Base-by-base conservation (phyloP, 495 filamentous ascomycete species). In the Penicillium soppii region DNA sequence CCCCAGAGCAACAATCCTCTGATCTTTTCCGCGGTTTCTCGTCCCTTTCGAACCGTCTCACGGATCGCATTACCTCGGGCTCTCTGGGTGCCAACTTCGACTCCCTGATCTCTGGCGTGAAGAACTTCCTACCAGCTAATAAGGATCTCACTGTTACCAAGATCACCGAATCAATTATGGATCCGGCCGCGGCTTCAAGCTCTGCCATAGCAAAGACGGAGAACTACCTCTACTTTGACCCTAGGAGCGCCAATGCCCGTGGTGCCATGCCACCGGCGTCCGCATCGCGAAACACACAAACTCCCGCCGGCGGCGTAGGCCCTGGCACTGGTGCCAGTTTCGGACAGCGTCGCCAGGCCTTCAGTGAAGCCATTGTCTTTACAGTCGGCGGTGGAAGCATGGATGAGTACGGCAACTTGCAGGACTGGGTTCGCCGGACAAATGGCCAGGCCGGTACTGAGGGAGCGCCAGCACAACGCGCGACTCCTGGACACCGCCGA, bases 101-200 rank as follows among this genome's bases (percentile, higher is more conserved):
- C 58, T 91, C 84, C 20, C 82, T 99, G 23, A 91, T 99, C 54
- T 91, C 90, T n/a, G 92, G 95, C 29, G 92, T 99, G 71, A 97
- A 97, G 75, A 97, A 97, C 68, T 96, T 98, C 75, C 76, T 98
- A 3, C 95, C 95, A 1, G 90, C 83, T 9, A 94, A 99, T 71
- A 89, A 91, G 59, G 95, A 99, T 62, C 79, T 97, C 4, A 99
- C 95, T 0, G 80, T 97, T 33, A 97, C 95, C 42, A 96, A 97
- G 69, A 97, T 99, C 64, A 91, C 91, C 9, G 95, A 99, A 64
- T 95, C 91, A 0, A 85, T 99, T 62, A 99, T 99, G 95, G 95
- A 99, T 65, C 95, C 95, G 0, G 78, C 89, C 30, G 79, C 87
- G 8, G 92, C 95, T 2, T 91, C 89, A 10, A 90, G 89, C 2